phyloP scores from a whole-genome alignment of 2,329 filamentous ascomycete species.

The Sclerotinia trifoliorum region DNA sequence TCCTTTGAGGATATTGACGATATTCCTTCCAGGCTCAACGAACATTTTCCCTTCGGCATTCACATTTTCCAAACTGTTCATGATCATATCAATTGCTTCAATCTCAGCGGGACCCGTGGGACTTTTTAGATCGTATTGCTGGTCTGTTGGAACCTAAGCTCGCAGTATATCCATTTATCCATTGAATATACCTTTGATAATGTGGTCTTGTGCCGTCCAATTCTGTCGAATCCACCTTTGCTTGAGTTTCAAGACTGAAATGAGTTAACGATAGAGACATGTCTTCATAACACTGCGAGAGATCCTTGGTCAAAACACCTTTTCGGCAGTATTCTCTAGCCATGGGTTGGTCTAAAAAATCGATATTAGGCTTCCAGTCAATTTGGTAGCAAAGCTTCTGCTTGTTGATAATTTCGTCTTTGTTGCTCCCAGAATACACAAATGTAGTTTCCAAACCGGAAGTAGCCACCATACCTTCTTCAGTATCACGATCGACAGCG shows the following conservation, averaged over 20 bases:
- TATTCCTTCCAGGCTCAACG: neutral
- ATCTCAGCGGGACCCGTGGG: neutral
- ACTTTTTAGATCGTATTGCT: neutral
- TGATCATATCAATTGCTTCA: neutral
- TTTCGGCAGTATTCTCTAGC: neutral
- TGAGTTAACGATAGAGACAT: neutral
- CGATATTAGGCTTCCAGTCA: neutral
- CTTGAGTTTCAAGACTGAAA: neutral
- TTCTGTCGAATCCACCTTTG: neutral
- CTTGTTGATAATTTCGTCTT: neutral
- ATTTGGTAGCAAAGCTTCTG: neutral
- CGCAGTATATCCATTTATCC: neutral
- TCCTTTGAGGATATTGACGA: neutral
- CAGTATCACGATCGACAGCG: neutral
- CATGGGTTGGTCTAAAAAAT: neutral
- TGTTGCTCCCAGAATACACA: neutral
- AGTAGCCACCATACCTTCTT: neutral
- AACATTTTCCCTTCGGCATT: neutral
- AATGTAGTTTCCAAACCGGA: neutral
- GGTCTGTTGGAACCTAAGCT: neutral
- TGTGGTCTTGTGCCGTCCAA: neutral
- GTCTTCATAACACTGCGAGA: neutral
- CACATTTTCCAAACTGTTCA: conserved; percentile 13
- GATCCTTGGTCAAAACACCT: neutral
- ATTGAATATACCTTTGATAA: neutral